Base-by-base conservation (phyloP, 83 land plant species). In the Picea abies region DNA sequence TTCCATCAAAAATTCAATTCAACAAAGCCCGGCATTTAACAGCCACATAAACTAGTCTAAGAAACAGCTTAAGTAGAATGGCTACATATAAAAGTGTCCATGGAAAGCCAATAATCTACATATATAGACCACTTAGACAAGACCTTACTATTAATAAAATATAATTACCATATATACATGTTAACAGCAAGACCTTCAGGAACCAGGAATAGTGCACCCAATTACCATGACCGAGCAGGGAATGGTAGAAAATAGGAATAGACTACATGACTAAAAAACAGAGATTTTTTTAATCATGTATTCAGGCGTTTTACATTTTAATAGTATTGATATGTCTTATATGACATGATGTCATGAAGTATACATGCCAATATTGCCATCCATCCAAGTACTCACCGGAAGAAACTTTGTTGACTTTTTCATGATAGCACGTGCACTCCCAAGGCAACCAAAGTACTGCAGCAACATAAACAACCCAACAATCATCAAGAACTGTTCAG, bases 391-490 rank as follows among this genome's bases (percentile, higher is more conserved):
- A 86, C 92, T 86, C 70, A 96, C 99, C 12, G 99, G 99, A 71
- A 97, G 92, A 83, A 90, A 87, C 82, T 95, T 91, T 22, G 90
- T 84, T 25, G 98, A 95, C 80, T 93, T 95, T 89, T 97, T 97
- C 99, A 95, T 95, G 11, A 97, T 91, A 75, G 99, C 99, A 81
- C 97, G 82, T 56, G 95, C 76, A 63, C 98, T 92, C 79, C 97
- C 99, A 77, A 97, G 94, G 83, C 98, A 95, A 66, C 98, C 99
- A 66, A 87, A 87, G 11, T 95, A 92, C 99, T 97, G 91, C 63
- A 86, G 41, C 58, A 84, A 64, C 65, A 80, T 37, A 63, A 12
- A 19, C 58, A 19, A 37, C 9, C 72, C 82, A 60, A 37, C n/a
- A 37, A 52, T 20, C 58, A 81, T 63, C 41, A 23, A 81, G 16